Percentiles rank a stretch among this genome's conserved stretches.
Evolutionary conservation across 164 flowering plant species (phyloP).

Genomic region (Saururus chinensis): DNA sequence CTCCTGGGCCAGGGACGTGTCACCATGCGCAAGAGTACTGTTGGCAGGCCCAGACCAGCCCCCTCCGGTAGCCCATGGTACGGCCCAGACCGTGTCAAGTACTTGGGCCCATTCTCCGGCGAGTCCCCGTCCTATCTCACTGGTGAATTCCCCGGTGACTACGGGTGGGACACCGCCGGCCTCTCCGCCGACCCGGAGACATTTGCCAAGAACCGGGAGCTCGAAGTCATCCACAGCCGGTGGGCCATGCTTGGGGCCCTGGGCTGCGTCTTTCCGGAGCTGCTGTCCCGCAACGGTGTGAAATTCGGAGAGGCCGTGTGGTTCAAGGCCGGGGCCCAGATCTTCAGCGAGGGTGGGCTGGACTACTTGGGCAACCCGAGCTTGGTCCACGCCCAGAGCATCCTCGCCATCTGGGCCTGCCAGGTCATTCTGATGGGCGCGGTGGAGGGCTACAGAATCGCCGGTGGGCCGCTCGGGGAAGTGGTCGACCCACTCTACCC

Average conservation of each 20-base stretch:
- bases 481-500: slow-evolving; percentile 15
- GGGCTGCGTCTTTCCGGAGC: slow-evolving; percentile 13
- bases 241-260: slow-evolving; percentile 14
- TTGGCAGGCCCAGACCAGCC: slow-evolving; percentile 13
- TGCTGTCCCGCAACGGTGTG: slow-evolving; percentile 9
- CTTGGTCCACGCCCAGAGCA: slow-evolving; percentile 14
- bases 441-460: slow-evolving; percentile 12
- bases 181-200: slow-evolving; percentile 17
- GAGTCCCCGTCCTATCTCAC: slow-evolving; percentile 40
- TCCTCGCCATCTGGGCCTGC: slow-evolving; percentile 13
- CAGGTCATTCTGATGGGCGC: slow-evolving; percentile 15
- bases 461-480: slow-evolving; percentile 13
- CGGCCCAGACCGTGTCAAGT: slow-evolving; percentile 33
- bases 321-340: slow-evolving; percentile 16
- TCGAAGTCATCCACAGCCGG: slow-evolving; percentile 8
- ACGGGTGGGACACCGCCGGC: slow-evolving; percentile 16
- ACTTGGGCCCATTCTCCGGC: slow-evolving; percentile 43
- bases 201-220: slow-evolving; percentile 17
- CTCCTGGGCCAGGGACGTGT: slow-evolving; percentile 21
- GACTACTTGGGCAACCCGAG: slow-evolving; percentile 15
- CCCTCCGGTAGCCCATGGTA: slow-evolving; percentile 36
- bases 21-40: slow-evolving; percentile 37
- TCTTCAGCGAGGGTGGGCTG: slow-evolving; percentile 16
- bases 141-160: slow-evolving; percentile 49
- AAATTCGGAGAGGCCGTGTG: slow-evolving; percentile 17